phyloP scores from a whole-genome alignment of 192 early-diverging fungal genomes.

The Entrophospora sp. region DNA sequence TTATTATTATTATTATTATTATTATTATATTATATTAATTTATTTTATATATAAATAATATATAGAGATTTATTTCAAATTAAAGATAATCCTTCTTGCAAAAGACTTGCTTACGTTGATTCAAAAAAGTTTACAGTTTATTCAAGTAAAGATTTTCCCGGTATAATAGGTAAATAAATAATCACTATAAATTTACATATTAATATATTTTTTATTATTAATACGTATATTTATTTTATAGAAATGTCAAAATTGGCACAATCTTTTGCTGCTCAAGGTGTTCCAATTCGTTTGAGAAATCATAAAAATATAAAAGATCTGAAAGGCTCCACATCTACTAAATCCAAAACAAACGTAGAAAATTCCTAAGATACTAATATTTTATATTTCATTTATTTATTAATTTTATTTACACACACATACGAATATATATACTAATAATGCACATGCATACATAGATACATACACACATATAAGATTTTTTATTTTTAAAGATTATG shows the following conservation, averaged over 20 bases:
- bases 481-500: too few species aligned
- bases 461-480: too few species aligned
- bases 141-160: background rate
- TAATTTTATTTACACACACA: too few species aligned
- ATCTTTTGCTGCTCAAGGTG: background rate
- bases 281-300: background rate
- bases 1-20: background rate
- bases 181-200: background rate
- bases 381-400: too few species aligned
- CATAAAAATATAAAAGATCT: too few species aligned
- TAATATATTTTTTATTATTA: too few species aligned
- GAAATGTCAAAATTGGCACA: background rate
- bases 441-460: too few species aligned
- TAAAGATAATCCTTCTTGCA: too few species aligned
- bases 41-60: background rate
- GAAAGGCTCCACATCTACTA: too few species aligned
- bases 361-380: too few species aligned
- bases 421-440: too few species aligned
- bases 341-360: too few species aligned
- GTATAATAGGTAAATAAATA: background rate
- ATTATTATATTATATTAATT: background rate
- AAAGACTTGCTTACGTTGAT: background rate
- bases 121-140: background rate
- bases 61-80: background rate
- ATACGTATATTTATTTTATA: background rate